These are phyloP conservation scores for Syzygium syzygioides DNA, from an alignment of 441 rosid species.

Conservation along the genomic window DNA sequence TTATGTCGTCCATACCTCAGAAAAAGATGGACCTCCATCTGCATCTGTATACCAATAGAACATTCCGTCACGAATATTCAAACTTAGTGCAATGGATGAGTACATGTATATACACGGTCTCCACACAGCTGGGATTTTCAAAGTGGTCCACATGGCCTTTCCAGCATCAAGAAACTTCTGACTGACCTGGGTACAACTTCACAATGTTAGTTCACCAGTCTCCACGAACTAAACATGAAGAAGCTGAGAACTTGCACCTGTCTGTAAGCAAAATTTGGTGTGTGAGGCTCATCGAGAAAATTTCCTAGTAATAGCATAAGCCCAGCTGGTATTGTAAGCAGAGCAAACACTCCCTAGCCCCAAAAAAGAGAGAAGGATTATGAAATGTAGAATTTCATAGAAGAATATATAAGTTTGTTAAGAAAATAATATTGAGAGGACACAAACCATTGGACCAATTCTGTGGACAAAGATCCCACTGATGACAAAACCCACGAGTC, in stretches of 20 bases:
- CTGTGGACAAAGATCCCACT: slow-evolving; percentile 85
- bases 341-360: slow-evolving; percentile 78
- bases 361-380: slow-evolving; percentile 5
- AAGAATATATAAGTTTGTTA: neutral
- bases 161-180: slow-evolving; percentile 70
- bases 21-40: slow-evolving; percentile 77
- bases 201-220: slow-evolving; percentile 2
- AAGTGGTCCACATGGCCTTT: slow-evolving; percentile 82
- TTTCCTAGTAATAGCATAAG: slow-evolving; percentile 61
- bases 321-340: slow-evolving; percentile 67
- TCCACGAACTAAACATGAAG: neutral
- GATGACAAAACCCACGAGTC: slow-evolving; percentile 65
- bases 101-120: slow-evolving; percentile 91
- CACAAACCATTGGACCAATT: slow-evolving; percentile 75
- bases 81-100: slow-evolving; percentile 62
- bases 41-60: slow-evolving; percentile 94
- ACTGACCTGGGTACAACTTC: slow-evolving; percentile 41
- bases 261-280: slow-evolving; percentile 50
- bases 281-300: slow-evolving; percentile 53
- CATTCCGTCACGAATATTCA: slow-evolving; percentile 83
- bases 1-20: slow-evolving; percentile 49
- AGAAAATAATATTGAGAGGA: neutral
- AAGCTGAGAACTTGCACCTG: slow-evolving; percentile 36
- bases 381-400: neutral
- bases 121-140: slow-evolving; percentile 80